Percentiles rank a stretch among this genome's conserved stretches.
These are phyloP conservation scores for Ustilago loliicola DNA, from an alignment of 1,284 basidiomycete species.

Conservation along the genomic window DNA sequence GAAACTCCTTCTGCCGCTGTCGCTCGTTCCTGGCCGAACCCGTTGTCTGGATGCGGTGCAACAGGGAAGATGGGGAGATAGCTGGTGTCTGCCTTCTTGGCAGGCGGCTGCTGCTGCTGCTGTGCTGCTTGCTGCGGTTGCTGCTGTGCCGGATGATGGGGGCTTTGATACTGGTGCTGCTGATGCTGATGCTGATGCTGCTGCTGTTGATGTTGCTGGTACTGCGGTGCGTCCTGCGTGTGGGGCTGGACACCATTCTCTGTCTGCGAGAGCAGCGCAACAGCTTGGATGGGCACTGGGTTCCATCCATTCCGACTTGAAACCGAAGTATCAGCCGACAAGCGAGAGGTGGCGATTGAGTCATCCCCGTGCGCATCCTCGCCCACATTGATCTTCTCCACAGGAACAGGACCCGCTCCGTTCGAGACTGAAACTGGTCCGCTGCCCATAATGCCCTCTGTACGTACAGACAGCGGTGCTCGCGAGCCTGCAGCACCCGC, in stretches of 20 bases:
- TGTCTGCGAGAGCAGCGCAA: conserved; percentile 25
- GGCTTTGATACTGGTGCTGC: not conserved
- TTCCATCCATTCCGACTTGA: conserved; percentile 43
- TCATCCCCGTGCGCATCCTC: conserved; percentile 25
- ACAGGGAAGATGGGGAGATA: conserved; percentile 49
- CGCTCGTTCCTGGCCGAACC: conserved; percentile 21
- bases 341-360: conserved; percentile 18
- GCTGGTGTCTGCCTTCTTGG: conserved; percentile 30
- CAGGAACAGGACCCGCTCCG: not conserved
- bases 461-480: conserved; percentile 31
- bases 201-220: not conserved
- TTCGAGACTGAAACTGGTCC: conserved; percentile 9
- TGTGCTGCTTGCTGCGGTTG: conserved; percentile 15
- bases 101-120: conserved; percentile 9
- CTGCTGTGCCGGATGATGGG: conserved; percentile 14
- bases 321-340: conserved; percentile 30
- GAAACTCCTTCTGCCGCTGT: conserved; percentile 27
- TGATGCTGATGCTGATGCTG: conserved; percentile 9
- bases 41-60: conserved; percentile 53
- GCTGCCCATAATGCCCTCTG: conserved; percentile 25
- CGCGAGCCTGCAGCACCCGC: conserved; percentile 8
- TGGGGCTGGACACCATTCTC: not conserved
- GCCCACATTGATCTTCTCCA: not conserved
- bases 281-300: conserved; percentile 24
- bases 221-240: conserved; percentile 1